Base-by-base conservation (phyloP, 73 alveolate genomes). In the Paramecium biaurelia region DNA sequence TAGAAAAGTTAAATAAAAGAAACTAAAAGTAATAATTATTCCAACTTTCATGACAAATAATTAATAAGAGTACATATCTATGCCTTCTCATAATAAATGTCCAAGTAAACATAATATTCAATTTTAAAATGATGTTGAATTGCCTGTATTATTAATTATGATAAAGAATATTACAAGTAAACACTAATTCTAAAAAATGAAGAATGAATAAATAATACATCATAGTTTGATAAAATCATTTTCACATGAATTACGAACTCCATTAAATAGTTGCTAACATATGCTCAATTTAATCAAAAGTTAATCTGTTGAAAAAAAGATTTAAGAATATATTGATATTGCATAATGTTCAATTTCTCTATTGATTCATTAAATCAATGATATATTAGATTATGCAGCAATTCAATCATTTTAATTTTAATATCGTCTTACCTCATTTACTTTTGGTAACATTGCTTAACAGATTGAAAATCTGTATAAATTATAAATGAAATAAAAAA, bases 211-310 rank as follows among this genome's bases (percentile, higher is more conserved):
- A 30, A 63, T 63, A 30, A 21, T 72, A 9, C 32, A 72, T 21
- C 38, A 37, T 34, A 28, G 35, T 72, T 72, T 72, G 14, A 34
- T 72, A 34, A 72, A 72, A 38, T 79, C 94, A 24, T 82, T 89
- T 21, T 70, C 92, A 0, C 94, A 89, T 70, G 94, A 89, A 70
- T 45, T 89, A 9, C 24, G 94, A 70, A 89, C 94, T 42, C 94
- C 94, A 8, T 89, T 89, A 18, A 89, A 89, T 70, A 57, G 94
- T 45, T 70, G 89, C 47, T 35, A 57, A 37, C 74, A 76, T 7
- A 70, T 89, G 90, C 53, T 89, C 47, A 85, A 42, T 21, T 57
- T 70, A 5, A 32, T 70, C 5, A 63, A 15, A 89, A 37, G 18
- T 43, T 30, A 20, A 24, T 26, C 79, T 38, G 30, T 41, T 26